These are phyloP conservation scores for Gaultheria prostrata DNA, from an alignment of 148 eudicot genomes.

Conservation along the genomic window DNA sequence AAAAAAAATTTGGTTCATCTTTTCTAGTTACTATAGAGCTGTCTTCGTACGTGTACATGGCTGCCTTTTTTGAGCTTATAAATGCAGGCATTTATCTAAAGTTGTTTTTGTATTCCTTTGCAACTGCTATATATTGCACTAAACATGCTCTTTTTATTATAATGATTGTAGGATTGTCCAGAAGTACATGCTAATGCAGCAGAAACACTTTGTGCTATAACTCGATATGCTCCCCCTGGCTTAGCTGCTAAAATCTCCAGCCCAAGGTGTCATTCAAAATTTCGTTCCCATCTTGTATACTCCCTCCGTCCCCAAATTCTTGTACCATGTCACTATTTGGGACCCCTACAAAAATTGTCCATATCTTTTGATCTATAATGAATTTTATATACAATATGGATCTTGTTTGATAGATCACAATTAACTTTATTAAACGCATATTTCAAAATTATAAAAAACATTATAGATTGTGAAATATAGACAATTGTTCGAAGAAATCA, in stretches of 20 bases:
- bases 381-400: too few relatives aligned
- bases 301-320: too few relatives aligned
- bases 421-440: too few relatives aligned
- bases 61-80: not conserved
- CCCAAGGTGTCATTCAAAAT: conserved; percentile 57
- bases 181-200: conserved; percentile 99
- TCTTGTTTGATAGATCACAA: too few relatives aligned
- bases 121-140: not conserved
- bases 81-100: not conserved
- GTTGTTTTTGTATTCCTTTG: not conserved
- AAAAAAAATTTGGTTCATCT: not conserved
- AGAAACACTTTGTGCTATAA: conserved; percentile 83
- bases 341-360: too few relatives aligned
- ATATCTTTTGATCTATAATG: too few relatives aligned
- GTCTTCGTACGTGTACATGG: not conserved
- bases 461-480: too few relatives aligned
- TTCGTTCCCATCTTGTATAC: not conserved
- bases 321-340: too few relatives aligned
- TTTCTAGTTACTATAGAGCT: not conserved
- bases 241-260: conserved; percentile 76
- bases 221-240: conserved; percentile 86
- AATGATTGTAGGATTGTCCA: conserved; percentile 69
- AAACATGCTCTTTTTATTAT: not conserved
- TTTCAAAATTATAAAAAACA: too few relatives aligned
- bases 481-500: too few relatives aligned